Base-by-base conservation (phyloP, 139 green algal species). In the Coccomyxa sp. region DNA sequence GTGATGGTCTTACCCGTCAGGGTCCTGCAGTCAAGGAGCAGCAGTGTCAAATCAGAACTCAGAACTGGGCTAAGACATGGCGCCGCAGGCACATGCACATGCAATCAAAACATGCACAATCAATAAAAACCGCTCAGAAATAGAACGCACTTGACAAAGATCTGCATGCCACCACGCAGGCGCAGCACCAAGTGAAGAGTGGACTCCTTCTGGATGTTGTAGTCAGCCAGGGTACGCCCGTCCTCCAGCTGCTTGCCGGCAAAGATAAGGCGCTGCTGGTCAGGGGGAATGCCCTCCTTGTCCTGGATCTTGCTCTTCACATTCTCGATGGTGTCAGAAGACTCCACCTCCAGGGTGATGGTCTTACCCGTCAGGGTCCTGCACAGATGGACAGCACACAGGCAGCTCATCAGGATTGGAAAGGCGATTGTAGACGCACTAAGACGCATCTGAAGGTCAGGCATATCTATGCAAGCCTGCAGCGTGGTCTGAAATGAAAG, bases 201-300 rank as follows among this genome's bases (percentile, higher is more conserved):
- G 77, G 93, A 98, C 93, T 95, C 95, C 91, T 98, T 98, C 91
- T 98, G 95, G 82, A 98, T 98, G 90, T 98, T 98, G 95, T 98
- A 98, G 87, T 98, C 95, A 1, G 95, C 93, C 80, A 98, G 87
- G 0, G 95, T 98, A 79, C 94, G 91, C 23, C 95, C 95, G 80
- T 98, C 96, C 91, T 98, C 96, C 58, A 98, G 91, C 91, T 98
- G 95, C 93, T 98, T 98, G 81, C 96, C 96, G 58, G 95, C 95
- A 79, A 98, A 98, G 85, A 98, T 98, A 83, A 98, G 90, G 75
- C 95, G 92, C 92, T 98, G 96, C 93, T 98, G 96, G 89, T 98
- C 96, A 51, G 95, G 95, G 27, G 95, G 95, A 88, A 98, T 98
- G 30, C 94, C 94, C 63, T 98, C 91, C 85, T 94, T 93, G 86